phyloP scores from a whole-genome alignment of 169 alveolate genomes.

The Plasmodium blacklocki region DNA sequence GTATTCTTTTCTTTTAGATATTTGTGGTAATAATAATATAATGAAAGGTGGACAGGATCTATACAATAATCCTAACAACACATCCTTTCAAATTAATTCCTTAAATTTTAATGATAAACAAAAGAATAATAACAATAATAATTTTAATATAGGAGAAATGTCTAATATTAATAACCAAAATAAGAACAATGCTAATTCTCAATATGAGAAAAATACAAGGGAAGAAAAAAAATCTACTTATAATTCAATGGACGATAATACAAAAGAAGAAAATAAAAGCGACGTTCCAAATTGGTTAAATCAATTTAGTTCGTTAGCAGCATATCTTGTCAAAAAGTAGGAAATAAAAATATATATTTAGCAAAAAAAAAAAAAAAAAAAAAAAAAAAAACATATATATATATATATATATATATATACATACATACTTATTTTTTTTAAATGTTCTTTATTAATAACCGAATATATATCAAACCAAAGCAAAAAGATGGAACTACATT shows the following conservation, averaged over 20 bases:
- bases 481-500: too few species aligned
- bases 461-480: too few species aligned
- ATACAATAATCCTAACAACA: neutral
- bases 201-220: neutral
- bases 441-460: too few species aligned
- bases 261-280: slow-evolving; percentile 40
- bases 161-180: neutral
- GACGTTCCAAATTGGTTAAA: slow-evolving; percentile 73
- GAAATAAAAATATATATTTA: too few species aligned
- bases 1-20: too few species aligned
- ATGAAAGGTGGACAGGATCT: neutral
- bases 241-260: slow-evolving; percentile 19
- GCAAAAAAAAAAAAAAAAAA: neutral
- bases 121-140: neutral
- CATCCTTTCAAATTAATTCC: too few species aligned
- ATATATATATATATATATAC: too few species aligned
- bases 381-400: neutral
- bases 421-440: too few species aligned
- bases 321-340: slow-evolving; percentile 73
- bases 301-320: slow-evolving; percentile 74
- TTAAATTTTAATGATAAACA: neutral
- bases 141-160: neutral
- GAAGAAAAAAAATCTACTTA: slow-evolving; percentile 1
- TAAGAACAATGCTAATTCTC: neutral
- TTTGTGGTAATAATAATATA: neutral